Evolutionary conservation across 208 protist species (phyloP), one percentile per base, ranked within the genome.

Genomic region (Endotrypanum monterogeii): DNA sequence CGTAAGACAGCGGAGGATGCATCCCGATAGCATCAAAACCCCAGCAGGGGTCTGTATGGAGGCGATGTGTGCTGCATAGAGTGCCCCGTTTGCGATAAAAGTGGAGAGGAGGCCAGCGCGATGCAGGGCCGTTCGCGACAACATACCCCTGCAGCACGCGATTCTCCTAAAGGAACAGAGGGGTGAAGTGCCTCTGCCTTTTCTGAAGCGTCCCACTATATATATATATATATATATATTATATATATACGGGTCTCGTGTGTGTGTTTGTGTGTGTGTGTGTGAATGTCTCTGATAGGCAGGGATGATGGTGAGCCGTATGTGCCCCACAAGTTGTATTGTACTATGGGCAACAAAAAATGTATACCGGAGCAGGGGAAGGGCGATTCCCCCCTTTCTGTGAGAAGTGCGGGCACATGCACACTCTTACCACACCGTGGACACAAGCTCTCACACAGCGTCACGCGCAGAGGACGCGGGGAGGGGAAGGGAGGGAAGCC

Each of bases 71-170:
- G 83, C 78, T 5, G 71, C 67, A 63, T 86, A 89, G 57, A 93
- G 78, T 32, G 82, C 84, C 18, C 72, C 23, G 68, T 89, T 92
- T 2, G 89, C 88, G 25, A 95, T 67, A 14, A 76, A 56, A 3
- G 81, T 88, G 3, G 91, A 93, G 60, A 91, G 76, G 37, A 88
- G 84, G 37, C 88, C 89, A 67, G 86, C 83, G 57, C 83, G 76
- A 39, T 71, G 73, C 37, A 69, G 66, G 25, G 76, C 32, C n/a
- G 85, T 90, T 46, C 25, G 41, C 0, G 74, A 74, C 30, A 93
- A 69, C 83, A 88, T 87, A 25, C 25, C 28, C 51, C 5, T 11
- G 18, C 46, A 39, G 7, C 32, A 65, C 37, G 18, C 60, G 39
- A 11, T n/a, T 37, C 37, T 28, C 23, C 8, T 8, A 20, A 32